Evolutionary conservation across 2,329 filamentous ascomycete species (phyloP).

Genomic region (Scolecobasidium constrictum): DNA sequence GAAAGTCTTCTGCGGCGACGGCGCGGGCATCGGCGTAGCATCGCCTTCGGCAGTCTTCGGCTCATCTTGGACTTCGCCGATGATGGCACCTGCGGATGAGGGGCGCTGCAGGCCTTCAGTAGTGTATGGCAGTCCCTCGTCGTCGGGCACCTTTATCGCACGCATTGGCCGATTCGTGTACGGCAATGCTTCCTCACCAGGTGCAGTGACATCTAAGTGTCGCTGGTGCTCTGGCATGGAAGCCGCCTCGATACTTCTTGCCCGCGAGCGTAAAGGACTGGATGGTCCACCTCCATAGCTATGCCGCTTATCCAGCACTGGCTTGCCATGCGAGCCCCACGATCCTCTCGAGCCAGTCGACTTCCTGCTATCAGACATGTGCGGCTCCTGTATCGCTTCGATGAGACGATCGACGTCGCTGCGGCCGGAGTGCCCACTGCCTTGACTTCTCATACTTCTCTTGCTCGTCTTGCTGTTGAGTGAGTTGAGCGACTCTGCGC

Average conservation of each 20-base stretch:
- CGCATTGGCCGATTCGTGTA: slow-evolving; percentile 27
- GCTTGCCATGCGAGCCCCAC: slow-evolving; percentile 5
- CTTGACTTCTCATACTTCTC: slow-evolving; percentile 29
- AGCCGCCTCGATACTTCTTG: neutral
- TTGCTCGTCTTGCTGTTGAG: slow-evolving; percentile 12
- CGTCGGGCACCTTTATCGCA: slow-evolving; percentile 37
- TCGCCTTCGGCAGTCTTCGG: slow-evolving; percentile 1
- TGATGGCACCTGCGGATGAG: slow-evolving; percentile 1
- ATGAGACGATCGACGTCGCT: slow-evolving; percentile 63
- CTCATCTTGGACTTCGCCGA: slow-evolving; percentile 8
- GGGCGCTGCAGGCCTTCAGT: neutral
- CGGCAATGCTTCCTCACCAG: slow-evolving; percentile 29
- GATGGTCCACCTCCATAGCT: slow-evolving; percentile 11
- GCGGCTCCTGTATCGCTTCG: slow-evolving; percentile 56
- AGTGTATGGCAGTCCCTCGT: slow-evolving; percentile 13
- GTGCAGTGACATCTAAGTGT: slow-evolving; percentile 31
- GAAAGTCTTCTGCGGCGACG: slow-evolving; percentile 6
- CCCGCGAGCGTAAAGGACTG: neutral
- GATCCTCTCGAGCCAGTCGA: neutral
- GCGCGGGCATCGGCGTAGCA: slow-evolving; percentile 3
- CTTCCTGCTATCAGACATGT: slow-evolving; percentile 17
- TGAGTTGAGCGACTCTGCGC: neutral
- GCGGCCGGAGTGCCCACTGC: slow-evolving; percentile 31
- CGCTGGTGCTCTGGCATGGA: slow-evolving; percentile 14
- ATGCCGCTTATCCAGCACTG: slow-evolving; percentile 11